Percentiles rank a stretch among this genome's conserved stretches.
Conservation (phyloP, 768 basidiomycete species). For the Arthromyces matolae region DNA sequence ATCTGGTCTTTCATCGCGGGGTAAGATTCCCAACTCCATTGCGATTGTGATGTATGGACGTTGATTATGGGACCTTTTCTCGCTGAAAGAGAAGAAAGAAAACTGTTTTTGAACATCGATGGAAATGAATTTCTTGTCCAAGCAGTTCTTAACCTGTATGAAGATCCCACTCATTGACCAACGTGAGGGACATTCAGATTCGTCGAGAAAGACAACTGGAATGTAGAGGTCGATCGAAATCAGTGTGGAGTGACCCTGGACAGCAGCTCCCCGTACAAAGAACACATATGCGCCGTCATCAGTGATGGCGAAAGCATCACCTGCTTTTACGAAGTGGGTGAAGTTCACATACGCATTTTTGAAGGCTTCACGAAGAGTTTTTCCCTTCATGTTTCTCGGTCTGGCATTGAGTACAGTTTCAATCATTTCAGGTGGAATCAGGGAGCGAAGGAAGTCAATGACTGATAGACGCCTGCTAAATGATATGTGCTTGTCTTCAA, state of each 20-base stretch:
- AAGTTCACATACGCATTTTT: background rate
- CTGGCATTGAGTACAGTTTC: background rate
- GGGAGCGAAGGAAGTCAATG: too few relatives aligned
- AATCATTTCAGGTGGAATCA: too few relatives aligned
- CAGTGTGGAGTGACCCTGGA: too few relatives aligned
- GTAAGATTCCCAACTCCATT: background rate
- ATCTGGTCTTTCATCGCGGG: background rate
- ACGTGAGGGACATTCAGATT: background rate
- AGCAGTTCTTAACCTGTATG: conserved; percentile 1
- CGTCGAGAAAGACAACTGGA: background rate
- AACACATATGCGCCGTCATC: too few relatives aligned
- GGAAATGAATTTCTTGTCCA: background rate
- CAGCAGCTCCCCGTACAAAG: too few relatives aligned
- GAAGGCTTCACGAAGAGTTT: background rate
- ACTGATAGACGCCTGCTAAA: too few relatives aligned
- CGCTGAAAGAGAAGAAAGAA: background rate
- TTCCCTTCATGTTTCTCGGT: background rate
- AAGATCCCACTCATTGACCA: conserved; percentile 1
- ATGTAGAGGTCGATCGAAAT: too few relatives aligned
- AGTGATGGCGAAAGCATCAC: background rate
- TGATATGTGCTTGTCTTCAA: too few relatives aligned
- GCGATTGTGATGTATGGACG: conserved; percentile 2
- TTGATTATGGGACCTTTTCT: background rate
- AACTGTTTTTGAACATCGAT: background rate
- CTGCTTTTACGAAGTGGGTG: background rate